Evolutionary conservation across 2,329 filamentous ascomycete species (phyloP).

Genomic region (Corinectria fuckeliana): DNA sequence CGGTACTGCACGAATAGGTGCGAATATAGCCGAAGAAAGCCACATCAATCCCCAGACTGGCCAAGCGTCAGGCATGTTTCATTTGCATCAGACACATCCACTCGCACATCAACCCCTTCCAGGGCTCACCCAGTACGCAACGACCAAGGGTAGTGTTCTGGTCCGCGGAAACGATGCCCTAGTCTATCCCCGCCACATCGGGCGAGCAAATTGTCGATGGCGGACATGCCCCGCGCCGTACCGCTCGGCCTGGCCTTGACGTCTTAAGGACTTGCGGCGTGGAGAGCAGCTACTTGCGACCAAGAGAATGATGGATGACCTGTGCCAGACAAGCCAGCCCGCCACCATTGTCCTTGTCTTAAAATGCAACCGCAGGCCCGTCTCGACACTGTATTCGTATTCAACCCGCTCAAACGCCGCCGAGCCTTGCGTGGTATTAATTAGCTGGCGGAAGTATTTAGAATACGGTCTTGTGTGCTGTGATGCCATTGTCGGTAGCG

Average conservation of each 20-base stretch:
- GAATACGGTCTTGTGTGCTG: background rate
- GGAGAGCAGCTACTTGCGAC: background rate
- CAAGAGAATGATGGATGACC: background rate
- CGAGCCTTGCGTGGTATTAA: too few species aligned
- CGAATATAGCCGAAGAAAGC: background rate
- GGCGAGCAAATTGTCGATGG: too few species aligned
- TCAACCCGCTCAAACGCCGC: constrained; percentile 1
- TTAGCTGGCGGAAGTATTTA: background rate
- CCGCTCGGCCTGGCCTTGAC: too few species aligned
- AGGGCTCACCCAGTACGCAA: background rate
- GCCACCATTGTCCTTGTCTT: constrained; percentile 9
- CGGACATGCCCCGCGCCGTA: too few species aligned
- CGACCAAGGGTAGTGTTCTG: background rate
- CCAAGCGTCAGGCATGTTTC: background rate
- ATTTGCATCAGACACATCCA: constrained; percentile 3
- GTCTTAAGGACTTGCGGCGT: constrained; percentile 11
- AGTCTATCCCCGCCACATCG: too few species aligned
- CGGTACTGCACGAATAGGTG: too few species aligned
- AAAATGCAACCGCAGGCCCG: constrained; percentile 9
- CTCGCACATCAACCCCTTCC: background rate
- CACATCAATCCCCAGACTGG: background rate
- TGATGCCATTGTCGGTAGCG: background rate
- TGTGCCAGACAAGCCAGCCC: constrained; percentile 2
- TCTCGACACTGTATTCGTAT: background rate
- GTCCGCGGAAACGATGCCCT: background rate